Evolutionary conservation across 1,284 basidiomycete genomes (phyloP).

Genomic region (Leccinum proliferum): DNA sequence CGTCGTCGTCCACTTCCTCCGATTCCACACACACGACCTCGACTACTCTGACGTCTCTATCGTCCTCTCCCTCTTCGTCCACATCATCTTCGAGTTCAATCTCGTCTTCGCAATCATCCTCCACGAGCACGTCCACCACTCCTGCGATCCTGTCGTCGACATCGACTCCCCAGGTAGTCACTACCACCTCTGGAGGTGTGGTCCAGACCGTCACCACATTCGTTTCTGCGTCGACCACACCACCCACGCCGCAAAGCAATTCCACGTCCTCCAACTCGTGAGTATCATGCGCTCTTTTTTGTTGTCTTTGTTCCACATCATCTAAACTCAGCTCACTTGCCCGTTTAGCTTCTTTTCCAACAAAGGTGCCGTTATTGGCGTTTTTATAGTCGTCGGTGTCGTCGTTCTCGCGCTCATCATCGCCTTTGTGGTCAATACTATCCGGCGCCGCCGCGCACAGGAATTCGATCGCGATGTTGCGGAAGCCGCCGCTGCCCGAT

Average conservation of each 20-base stretch:
- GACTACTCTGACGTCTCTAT: conserved; percentile 3
- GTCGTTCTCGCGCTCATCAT: conserved; percentile 47
- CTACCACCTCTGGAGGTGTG: conserved; percentile 8
- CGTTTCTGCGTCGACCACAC: conserved; percentile 1
- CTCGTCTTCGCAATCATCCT: background rate
- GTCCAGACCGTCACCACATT: conserved; percentile 9
- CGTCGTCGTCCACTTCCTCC: background rate
- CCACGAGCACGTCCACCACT: conserved; percentile 7
- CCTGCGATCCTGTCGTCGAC: background rate
- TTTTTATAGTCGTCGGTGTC: conserved; percentile 64
- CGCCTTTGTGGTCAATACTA: conserved; percentile 38
- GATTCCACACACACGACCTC: conserved; percentile 2
- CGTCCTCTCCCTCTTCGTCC: conserved; percentile 9
- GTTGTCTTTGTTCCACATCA: background rate
- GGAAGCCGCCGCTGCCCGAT: conserved; percentile 51
- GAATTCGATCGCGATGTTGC: conserved; percentile 67
- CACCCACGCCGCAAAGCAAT: background rate
- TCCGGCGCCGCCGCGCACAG: conserved; percentile 58
- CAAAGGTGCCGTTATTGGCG: conserved; percentile 63
- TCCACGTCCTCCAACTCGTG: conserved; percentile 20
- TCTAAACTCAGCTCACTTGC: conserved; percentile 9
- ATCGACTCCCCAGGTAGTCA: conserved; percentile 6
- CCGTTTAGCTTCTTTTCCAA: conserved; percentile 64
- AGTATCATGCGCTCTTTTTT: conserved; percentile 9
- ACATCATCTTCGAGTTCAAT: background rate